Conservation (phyloP, 495 filamentous ascomycete genomes). For the Talaromyces ruber region DNA sequence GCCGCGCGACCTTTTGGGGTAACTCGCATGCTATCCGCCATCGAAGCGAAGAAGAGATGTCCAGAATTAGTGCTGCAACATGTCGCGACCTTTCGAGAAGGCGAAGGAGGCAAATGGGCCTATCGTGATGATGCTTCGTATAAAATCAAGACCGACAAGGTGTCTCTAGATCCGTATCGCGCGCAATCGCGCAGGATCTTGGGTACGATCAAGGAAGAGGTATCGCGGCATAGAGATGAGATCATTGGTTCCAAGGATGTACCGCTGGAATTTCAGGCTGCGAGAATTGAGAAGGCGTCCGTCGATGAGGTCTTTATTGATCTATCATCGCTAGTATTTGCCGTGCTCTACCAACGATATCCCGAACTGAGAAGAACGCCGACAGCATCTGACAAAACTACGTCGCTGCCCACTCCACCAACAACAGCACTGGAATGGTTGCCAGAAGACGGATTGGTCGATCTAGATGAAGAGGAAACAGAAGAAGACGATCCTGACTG, state of each 20-base stretch:
- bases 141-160: slow-evolving; percentile 81
- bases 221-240: slow-evolving; percentile 30
- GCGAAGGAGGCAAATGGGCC: slow-evolving; percentile 75
- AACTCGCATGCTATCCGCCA: slow-evolving; percentile 59
- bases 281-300: slow-evolving; percentile 78
- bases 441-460: slow-evolving; percentile 63
- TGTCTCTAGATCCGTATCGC: slow-evolving; percentile 87
- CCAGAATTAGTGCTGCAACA: slow-evolving; percentile 80
- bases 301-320: slow-evolving; percentile 92
- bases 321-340: slow-evolving; percentile 73
- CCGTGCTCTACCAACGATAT: slow-evolving; percentile 66
- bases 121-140: slow-evolving; percentile 71
- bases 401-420: slow-evolving; percentile 64
- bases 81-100: slow-evolving; percentile 91
- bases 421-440: slow-evolving; percentile 74
- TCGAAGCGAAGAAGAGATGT: slow-evolving; percentile 83
- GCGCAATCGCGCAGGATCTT: slow-evolving; percentile 78
- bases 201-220: slow-evolving; percentile 65
- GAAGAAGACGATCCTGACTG: slow-evolving; percentile 85
- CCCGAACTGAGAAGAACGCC: slow-evolving; percentile 58
- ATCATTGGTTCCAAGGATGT: slow-evolving; percentile 11
- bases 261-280: slow-evolving; percentile 45
- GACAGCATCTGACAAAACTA: slow-evolving; percentile 62
- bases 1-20: slow-evolving; percentile 76
- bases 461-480: slow-evolving; percentile 59